These are phyloP conservation scores for Fusarium austroafricanum DNA, from an alignment of 2,329 filamentous ascomycete genomes.

Conservation along the genomic window DNA sequence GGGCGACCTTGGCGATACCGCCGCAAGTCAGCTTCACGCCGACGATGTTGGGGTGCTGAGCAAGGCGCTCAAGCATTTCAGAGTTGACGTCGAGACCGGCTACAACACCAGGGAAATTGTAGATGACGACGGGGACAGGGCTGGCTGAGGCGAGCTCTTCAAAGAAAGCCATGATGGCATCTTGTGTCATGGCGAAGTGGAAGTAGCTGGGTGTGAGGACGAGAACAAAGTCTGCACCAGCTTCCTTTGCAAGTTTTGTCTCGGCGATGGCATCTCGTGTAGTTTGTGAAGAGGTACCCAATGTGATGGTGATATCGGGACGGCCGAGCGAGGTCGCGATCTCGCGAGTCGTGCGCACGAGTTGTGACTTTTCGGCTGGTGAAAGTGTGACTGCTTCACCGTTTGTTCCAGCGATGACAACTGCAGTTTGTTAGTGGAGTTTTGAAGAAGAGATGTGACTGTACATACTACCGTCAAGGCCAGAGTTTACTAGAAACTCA, in stretches of 20 bases:
- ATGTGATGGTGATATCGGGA: constrained; percentile 69
- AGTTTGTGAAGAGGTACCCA: constrained; percentile 74
- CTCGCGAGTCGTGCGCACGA: constrained; percentile 71
- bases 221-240: constrained; percentile 75
- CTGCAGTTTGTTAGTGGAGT: constrained; percentile 39
- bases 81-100: constrained; percentile 76
- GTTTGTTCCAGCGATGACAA: constrained; percentile 78
- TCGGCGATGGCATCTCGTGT: constrained; percentile 74
- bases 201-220: constrained; percentile 80
- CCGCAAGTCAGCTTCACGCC: constrained; percentile 80
- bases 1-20: constrained; percentile 77
- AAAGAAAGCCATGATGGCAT: constrained; percentile 73
- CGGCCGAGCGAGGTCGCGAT: constrained; percentile 68
- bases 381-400: constrained; percentile 79
- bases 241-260: constrained; percentile 69
- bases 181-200: constrained; percentile 70
- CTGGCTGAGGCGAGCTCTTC: constrained; percentile 66
- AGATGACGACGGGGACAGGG: constrained; percentile 73
- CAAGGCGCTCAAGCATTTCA: constrained; percentile 69
- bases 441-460: rapidly evolving
- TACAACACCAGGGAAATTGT: constrained; percentile 77
- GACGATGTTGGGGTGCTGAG: constrained; percentile 72
- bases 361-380: constrained; percentile 69
- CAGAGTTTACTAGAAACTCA: constrained; percentile 64
- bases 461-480: constrained; percentile 60